Evolutionary conservation across 768 basidiomycete species (phyloP).

Genomic region (Amyloporia xantha): DNA sequence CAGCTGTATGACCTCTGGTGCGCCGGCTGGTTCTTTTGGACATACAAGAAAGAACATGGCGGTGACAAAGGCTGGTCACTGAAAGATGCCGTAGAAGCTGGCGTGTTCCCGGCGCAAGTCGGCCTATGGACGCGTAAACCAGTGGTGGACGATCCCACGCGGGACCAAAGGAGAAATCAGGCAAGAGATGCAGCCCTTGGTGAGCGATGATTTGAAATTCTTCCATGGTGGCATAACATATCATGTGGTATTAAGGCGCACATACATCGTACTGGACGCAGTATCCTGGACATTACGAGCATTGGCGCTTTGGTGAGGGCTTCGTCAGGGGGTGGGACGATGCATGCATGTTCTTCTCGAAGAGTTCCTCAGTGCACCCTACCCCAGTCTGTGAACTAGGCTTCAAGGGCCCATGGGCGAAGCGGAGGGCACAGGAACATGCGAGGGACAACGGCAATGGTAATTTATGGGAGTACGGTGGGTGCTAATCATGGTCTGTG

Average conservation of each 20-base stretch:
- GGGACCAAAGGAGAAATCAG: slow-evolving; percentile 28
- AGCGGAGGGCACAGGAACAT: slow-evolving; percentile 38
- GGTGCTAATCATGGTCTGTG: background rate
- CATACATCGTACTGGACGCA: slow-evolving; percentile 42
- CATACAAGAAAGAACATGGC: slow-evolving; percentile 59
- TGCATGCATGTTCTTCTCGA: slow-evolving; percentile 47
- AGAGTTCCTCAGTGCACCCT: slow-evolving; percentile 12
- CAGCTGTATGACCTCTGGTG: slow-evolving; percentile 55
- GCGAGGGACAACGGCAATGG: slow-evolving; percentile 32
- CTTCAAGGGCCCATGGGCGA: slow-evolving; percentile 56
- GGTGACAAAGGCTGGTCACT: slow-evolving; percentile 76
- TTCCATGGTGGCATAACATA: background rate
- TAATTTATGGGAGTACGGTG: slow-evolving; percentile 65
- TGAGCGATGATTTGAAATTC: slow-evolving; percentile 6
- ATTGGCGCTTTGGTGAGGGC: slow-evolving; percentile 61
- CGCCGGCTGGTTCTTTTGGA: slow-evolving; percentile 83
- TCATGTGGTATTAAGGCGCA: slow-evolving; percentile 18
- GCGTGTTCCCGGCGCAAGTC: slow-evolving; percentile 45
- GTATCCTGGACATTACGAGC: slow-evolving; percentile 53
- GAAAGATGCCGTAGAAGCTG: slow-evolving; percentile 52
- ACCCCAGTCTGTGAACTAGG: slow-evolving; percentile 48
- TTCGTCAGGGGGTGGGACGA: slow-evolving; percentile 71
- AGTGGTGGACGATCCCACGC: slow-evolving; percentile 27
- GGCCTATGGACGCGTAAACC: slow-evolving; percentile 15
- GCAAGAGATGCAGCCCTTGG: slow-evolving; percentile 24